Evolutionary conservation across 805 yeast species (phyloP), one percentile per base, ranked within the genome.

Genomic region (Sugiyamaella smithiae): DNA sequence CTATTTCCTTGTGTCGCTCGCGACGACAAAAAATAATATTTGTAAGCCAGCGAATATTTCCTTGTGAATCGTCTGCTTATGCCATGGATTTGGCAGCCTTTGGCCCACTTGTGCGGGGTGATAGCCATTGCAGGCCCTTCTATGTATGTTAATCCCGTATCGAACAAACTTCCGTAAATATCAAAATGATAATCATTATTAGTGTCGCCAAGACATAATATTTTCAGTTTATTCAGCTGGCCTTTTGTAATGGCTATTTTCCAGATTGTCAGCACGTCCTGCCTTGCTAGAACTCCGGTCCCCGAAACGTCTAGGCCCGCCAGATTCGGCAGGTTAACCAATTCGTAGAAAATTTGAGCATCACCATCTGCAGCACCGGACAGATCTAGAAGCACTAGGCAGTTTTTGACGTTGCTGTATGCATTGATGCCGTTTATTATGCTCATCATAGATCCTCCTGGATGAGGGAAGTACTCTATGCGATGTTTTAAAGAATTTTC

Each of bases 101-200:
- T 22, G 11, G 14, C 31, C 50, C 50, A 46, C 9, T 31, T 7
- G 12, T 16, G 22, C 31, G 41, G 50, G 14, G 24, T 93, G 85
- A 73, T 82, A 90, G 54, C 84, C 85, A 67, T 69, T 85, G 58
- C 93, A 11, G 54, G 54, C 3, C 54, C 51, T 20, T 51, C 54
- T 9, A 51, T 43, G 38, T 51, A 51, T 6, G 20, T 25, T 20
- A 51, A 36, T n/a, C 41, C 17, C 9, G 42, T 37, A 11, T 9
- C 26, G 23, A 45, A 44, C 14, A 49, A 23, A 4, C 35, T 20
- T 9, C n/a, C 12, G 28, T 43, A 48, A 11, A 40, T 31, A 8
- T 28, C 24, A 26, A 14, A 28, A 14, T 25, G 41, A 17, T 11
- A 12, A 9, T 5, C 29, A 5, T 19, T 22, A n/a, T 7, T 7